Base-by-base conservation (phyloP, 2,329 filamentous ascomycete genomes). In the Dryadomyces sulphureus region DNA sequence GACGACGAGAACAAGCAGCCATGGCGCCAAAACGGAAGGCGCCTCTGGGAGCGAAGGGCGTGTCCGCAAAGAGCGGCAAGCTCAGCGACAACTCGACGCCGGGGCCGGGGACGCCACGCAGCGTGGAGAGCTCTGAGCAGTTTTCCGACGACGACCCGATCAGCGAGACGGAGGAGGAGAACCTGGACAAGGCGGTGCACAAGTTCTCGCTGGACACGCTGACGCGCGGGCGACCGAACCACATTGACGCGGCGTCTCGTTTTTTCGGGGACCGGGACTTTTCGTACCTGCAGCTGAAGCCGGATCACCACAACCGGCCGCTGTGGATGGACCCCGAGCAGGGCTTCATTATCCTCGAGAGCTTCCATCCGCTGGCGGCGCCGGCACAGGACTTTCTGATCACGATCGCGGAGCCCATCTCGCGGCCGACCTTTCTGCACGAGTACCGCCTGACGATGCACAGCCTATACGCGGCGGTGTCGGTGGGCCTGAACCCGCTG, bases 381-480 rank as follows among this genome's bases (percentile, higher is more conserved):
- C 82, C 89, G 57, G 90, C 87, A 0, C 88, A 94, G 59, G 88
- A 94, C 60, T 94, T 98, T 60, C 70, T 98, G 49, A 94, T 93
- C 56, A 94, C 92, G 41, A 90, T 98, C 54, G 86, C 90, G 51
- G 90, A 98, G 65, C 92, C 90, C 17, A 71, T 90, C 49, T 95
- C 89, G 32, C 79, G 90, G 49, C 90, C 92, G 48, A 84, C 80
- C 5, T 90, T 88, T 58, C 77, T 96, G 52, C 92, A 96, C 67
- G 90, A 98, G 64, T 96, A 96, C 63, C 77, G 81, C 47, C 74
- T 98, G 56, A 95, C 88, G 2, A 80, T 84, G 21, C 89, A 96
- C 64, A 94, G 87, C 63, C 70, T 98, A 45, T 95, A 96, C 63
- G 90, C 92, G 25, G 92, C 92, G 36, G 86, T 96, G 4, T 94